Evolutionary conservation across 2,329 filamentous ascomycete species (phyloP).

Genomic region (Penicillium sp.): DNA sequence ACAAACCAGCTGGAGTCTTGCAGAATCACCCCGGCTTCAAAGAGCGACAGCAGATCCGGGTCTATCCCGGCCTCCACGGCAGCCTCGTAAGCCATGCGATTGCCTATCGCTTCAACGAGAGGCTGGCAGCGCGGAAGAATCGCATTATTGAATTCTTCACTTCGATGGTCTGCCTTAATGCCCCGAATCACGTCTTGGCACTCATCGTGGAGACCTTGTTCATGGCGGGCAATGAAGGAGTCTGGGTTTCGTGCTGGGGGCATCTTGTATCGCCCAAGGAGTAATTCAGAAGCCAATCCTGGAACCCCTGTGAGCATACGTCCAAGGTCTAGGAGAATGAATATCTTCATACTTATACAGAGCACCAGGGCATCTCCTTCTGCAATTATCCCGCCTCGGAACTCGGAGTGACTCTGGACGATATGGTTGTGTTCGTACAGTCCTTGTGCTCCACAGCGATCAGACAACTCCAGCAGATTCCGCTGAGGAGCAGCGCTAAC

Average conservation of each 20-base stretch:
- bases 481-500: constrained; percentile 5
- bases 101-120: constrained; percentile 2
- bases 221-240: constrained; percentile 20
- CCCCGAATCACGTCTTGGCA: not conserved
- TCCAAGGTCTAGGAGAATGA: not conserved
- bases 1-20: constrained; percentile 9
- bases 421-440: constrained; percentile 16
- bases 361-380: constrained; percentile 22
- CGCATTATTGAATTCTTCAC: constrained; percentile 1
- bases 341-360: constrained; percentile 18
- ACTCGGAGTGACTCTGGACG: constrained; percentile 6
- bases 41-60: constrained; percentile 3
- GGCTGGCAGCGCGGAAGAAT: constrained; percentile 3
- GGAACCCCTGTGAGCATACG: not conserved
- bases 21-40: constrained; percentile 4
- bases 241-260: constrained; percentile 13
- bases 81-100: constrained; percentile 8
- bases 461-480: constrained; percentile 7
- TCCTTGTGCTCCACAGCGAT: constrained; percentile 17
- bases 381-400: constrained; percentile 8
- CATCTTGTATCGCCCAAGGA: constrained; percentile 25
- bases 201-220: constrained; percentile 21
- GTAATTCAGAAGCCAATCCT: constrained; percentile 28
- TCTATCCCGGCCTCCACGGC: not conserved
- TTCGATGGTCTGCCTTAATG: constrained; percentile 2